A percentile compares a stretch with the other conserved stretches of the same genome.
These are phyloP conservation scores for Trypanosoma theileri DNA, from an alignment of 208 protist species.

Conservation along the genomic window DNA sequence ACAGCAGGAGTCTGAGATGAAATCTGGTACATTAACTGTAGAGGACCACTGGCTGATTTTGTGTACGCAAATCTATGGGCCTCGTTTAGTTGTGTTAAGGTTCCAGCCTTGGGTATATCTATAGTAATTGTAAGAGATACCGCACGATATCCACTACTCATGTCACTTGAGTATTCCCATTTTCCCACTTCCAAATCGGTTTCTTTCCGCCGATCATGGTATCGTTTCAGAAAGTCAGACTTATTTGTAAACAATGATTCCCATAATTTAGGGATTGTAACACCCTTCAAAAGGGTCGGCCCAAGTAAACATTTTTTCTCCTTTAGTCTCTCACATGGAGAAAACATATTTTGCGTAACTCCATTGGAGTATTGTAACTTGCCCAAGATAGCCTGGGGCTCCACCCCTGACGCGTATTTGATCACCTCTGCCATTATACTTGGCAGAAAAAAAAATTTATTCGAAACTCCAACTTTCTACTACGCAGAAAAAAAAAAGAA, in stretches of 20 bases:
- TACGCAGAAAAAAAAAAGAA: constrained; percentile 12
- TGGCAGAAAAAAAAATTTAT: not conserved
- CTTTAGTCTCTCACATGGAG: constrained; percentile 37
- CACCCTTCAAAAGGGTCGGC: constrained; percentile 53
- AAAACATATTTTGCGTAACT: constrained; percentile 77
- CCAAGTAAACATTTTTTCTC: constrained; percentile 75
- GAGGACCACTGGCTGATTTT: constrained; percentile 36
- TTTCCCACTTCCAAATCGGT: constrained; percentile 52
- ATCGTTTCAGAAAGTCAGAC: constrained; percentile 65
- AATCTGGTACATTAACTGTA: constrained; percentile 75
- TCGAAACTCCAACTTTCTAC: no score
- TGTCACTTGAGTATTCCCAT: constrained; percentile 75
- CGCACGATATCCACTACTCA: constrained; percentile 69
- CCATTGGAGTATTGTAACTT: constrained; percentile 64
- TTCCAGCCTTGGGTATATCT: constrained; percentile 62
- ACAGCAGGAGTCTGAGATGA: constrained; percentile 82
- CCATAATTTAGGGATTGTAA: constrained; percentile 77
- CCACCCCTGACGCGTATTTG: constrained; percentile 42
- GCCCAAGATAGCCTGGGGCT: constrained; percentile 49
- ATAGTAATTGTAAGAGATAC: constrained; percentile 60
- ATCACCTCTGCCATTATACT: constrained; percentile 41
- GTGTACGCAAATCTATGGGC: constrained; percentile 76
- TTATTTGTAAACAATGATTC: constrained; percentile 62
- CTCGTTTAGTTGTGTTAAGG: constrained; percentile 70
- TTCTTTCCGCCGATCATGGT: constrained; percentile 72